Conservation (phyloP, 176 grass and related monocot species). For the Triticum urartu region DNA sequence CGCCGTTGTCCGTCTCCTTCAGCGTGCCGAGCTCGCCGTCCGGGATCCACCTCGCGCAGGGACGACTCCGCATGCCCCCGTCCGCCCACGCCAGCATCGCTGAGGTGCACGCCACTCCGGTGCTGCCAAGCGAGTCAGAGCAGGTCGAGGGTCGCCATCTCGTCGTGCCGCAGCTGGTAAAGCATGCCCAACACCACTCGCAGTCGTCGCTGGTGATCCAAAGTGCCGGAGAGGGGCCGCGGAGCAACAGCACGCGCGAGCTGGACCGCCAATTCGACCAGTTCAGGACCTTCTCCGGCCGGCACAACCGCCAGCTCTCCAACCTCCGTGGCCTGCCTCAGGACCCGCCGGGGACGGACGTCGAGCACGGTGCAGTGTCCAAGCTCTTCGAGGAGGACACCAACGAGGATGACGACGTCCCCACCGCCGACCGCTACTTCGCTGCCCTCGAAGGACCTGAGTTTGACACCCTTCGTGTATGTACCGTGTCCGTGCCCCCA, state of each 20-base stretch:
- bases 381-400: conserved; percentile 15
- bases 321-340: conserved; percentile 58
- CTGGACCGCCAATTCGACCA: conserved; percentile 63
- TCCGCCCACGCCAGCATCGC: not conserved
- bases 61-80: not conserved
- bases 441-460: too few species aligned
- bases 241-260: conserved; percentile 41
- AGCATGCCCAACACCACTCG: not conserved
- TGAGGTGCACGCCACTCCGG: too few species aligned
- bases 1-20: conserved; percentile 25
- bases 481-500: too few species aligned
- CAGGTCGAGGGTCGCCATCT: not conserved
- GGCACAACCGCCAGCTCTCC: conserved; percentile 69
- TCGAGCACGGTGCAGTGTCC: not conserved
- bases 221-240: not conserved
- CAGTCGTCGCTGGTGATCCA: conserved; percentile 18
- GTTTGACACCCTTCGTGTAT: too few species aligned
- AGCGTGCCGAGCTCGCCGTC: conserved; percentile 63
- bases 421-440: too few species aligned
- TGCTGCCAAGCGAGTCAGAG: not conserved
- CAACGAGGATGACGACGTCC: too few species aligned
- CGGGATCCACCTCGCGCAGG: conserved; percentile 31
- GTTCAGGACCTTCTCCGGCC: conserved; percentile 84
- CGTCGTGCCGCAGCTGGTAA: not conserved
- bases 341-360: conserved; percentile 5